Base-by-base conservation (phyloP, 306 rosid genomes). In the Aeschynomene evenia region DNA sequence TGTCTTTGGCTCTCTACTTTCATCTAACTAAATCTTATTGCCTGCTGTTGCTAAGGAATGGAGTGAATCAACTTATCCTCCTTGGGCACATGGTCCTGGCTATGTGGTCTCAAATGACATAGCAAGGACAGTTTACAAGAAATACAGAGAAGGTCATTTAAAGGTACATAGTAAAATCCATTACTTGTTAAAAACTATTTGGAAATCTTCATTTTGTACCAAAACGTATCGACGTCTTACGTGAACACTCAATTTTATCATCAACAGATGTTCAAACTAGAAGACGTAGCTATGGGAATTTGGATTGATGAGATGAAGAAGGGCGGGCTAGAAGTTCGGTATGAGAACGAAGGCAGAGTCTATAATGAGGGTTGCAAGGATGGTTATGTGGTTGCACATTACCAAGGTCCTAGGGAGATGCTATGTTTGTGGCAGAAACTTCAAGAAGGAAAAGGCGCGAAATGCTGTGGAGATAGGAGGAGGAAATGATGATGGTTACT, bases 61-160 rank as follows among this genome's bases (percentile, higher is more conserved):
- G 97, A 86, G 77, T 11, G 95, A 83, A 75, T 82, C 74, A 18
- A 84, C 80, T 15, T 95, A 95, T 80, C 99, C 99, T 29, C 90
- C 97, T 19, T 95, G 97, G 97, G 99, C 99, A 26, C 96, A 95
- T 63, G 99, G 99, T 75, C 99, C 99, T 14, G 97, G 99, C 15
- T 95, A 95, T 77, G 97, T 95, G 37, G 81, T 95, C 70, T 84
- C 99, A 9, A 78, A 69, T 39, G 97, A 95, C 78, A 86, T 95
- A 76, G 97, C 99, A 59, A 86, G 67, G 63, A 71, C 80, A 8
- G 88, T 91, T n/a, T 84, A 84, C 62, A 59, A 46, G 77, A 88
- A 79, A 71, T 82, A 89, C 77, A 73, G 72, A 67, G 82, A 84
- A n/a, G 86, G 88, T 60, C 74, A 78, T 63, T 86, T 95, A 74